Base-by-base conservation (phyloP, 805 yeast genomes). In the Zygotorulaspora sp. region DNA sequence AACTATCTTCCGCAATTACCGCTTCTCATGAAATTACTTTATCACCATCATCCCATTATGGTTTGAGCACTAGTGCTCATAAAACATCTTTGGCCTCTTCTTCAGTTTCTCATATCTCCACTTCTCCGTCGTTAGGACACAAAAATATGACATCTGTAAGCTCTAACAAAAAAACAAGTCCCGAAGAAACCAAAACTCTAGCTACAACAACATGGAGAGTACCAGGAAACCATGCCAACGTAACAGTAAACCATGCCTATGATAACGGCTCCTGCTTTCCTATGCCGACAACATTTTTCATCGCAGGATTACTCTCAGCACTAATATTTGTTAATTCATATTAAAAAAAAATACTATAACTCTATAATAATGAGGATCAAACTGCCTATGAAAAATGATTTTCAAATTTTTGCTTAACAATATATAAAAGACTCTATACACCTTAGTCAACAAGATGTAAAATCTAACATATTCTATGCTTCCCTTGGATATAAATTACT, bases 261-360 rank as follows among this genome's bases (percentile, higher is more conserved):
- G 49, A 47, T 8, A 49, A 47, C 16, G 43, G 48, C 10, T 42
- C 57, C 2, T 36, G 40, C 29, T 36, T 32, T 22, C 33, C 39
- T 11, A 33, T 41, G 30, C 52, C 56, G 10, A 38, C 47, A 4
- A 45, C 52, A 7, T 30, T 48, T 17, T 29, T 49, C 8, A 21
- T 50, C 19, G 53, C 50, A 9, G 19, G 43, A 8, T 11, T 50
- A 9, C 31, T 51, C 14, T 22, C 48, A 7, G 32, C 43, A 21
- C 28, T 49, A 12, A 35, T 49, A 15, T 42, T 51, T 22, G 29
- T 45, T 11, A 43, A 47, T 14, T 32, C 30, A 5, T 26, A 26
- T 11, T 26, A 17, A 26, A 4, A 12, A 23, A 23, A 23, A 13
- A n/a, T n/a, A n/a, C n/a, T n/a, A n/a, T n/a, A n/a, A n/a, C n/a